Conservation (phyloP, 306 rosid species). For the Cicer judaicum region DNA sequence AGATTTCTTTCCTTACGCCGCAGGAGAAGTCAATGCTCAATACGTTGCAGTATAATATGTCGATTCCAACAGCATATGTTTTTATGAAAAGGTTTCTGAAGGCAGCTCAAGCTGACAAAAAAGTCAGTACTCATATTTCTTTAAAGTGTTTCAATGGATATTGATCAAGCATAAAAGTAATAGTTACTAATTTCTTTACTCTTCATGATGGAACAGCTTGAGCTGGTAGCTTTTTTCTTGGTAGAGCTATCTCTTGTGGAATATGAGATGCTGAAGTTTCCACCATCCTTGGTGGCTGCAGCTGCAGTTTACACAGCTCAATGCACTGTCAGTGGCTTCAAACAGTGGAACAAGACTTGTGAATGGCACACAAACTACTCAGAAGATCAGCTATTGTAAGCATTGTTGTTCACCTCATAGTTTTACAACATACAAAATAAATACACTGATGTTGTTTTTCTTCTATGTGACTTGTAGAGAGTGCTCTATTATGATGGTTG, state of each 20-base stretch:
- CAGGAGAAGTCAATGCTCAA: constrained; percentile 88
- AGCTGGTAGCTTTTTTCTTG: constrained; percentile 80
- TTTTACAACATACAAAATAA: neutral
- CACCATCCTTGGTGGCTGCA: constrained; percentile 85
- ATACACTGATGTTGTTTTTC: neutral
- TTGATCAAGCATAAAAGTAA: neutral
- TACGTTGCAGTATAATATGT: constrained; percentile 85
- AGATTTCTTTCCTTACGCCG: constrained; percentile 26
- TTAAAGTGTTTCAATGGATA: neutral
- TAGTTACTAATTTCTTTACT: neutral
- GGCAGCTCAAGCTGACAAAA: constrained; percentile 88
- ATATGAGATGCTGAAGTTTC: constrained; percentile 80
- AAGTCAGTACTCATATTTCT: constrained; percentile 47
- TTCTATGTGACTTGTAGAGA: constrained; percentile 53
- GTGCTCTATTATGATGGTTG: constrained; percentile 79
- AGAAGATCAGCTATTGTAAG: constrained; percentile 79
- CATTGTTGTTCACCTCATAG: neutral
- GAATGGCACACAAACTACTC: constrained; percentile 87
- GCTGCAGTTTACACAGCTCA: constrained; percentile 85
- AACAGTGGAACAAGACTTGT: constrained; percentile 81
- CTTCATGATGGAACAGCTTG: constrained; percentile 60
- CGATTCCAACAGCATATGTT: constrained; percentile 85
- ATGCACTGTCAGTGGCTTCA: constrained; percentile 62
- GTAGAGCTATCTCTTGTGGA: constrained; percentile 94
- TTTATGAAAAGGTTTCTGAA: constrained; percentile 85